Conservation (phyloP, 768 basidiomycete species). For the Krasilnikovozyma curviuscula region DNA sequence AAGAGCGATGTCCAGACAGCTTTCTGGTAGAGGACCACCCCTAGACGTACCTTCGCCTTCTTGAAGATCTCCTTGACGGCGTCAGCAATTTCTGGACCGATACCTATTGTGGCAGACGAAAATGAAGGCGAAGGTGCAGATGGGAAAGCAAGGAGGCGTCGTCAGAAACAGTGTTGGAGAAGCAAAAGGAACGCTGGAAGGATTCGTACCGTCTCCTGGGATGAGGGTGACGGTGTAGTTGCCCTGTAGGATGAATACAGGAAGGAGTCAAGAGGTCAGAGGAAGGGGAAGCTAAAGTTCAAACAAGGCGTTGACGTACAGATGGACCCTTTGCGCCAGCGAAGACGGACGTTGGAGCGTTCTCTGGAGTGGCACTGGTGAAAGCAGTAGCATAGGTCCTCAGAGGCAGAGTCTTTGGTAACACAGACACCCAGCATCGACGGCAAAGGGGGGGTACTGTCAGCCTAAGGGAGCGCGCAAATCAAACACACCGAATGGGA, state of each 20-base stretch:
- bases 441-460: too few species aligned
- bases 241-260: slow-evolving; percentile 36
- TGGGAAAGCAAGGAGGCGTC: neutral
- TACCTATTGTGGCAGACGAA: slow-evolving; percentile 36
- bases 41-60: slow-evolving; percentile 49
- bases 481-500: too few species aligned
- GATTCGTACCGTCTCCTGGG: slow-evolving; percentile 69
- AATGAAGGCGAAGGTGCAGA: slow-evolving; percentile 5
- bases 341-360: slow-evolving; percentile 66
- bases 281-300: neutral
- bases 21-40: neutral
- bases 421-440: too few species aligned
- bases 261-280: neutral
- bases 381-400: slow-evolving; percentile 23
- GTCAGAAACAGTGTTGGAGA: neutral
- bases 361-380: slow-evolving; percentile 20
- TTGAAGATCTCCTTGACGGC: slow-evolving; percentile 96
- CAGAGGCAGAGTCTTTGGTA: too few species aligned
- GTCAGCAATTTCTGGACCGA: slow-evolving; percentile 90
- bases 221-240: slow-evolving; percentile 93
- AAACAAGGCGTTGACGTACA: too few species aligned
- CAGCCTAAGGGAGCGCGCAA: too few species aligned
- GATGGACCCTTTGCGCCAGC: too few species aligned
- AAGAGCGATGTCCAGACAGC: neutral
- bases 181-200: neutral